Evolutionary conservation across 768 basidiomycete genomes (phyloP).

Genomic region (Phylloporus sp.): DNA sequence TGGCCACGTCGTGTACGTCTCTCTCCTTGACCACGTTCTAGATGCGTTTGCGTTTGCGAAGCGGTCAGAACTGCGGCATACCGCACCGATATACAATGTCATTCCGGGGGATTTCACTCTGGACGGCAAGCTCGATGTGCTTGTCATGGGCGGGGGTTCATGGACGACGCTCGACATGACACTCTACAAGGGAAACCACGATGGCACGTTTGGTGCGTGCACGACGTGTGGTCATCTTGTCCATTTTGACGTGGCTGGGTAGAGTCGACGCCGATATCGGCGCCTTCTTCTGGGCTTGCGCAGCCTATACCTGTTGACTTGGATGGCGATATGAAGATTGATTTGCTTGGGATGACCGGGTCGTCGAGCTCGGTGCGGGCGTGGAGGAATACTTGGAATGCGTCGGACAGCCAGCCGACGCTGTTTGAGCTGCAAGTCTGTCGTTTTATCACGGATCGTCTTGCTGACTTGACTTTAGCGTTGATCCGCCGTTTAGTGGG

Average conservation of each 20-base stretch:
- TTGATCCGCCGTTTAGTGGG: conserved; percentile 56
- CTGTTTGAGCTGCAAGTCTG: conserved; percentile 65
- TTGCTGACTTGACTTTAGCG: conserved; percentile 34
- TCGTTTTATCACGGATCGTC: background rate
- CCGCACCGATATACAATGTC: conserved; percentile 65
- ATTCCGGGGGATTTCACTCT: conserved; percentile 93
- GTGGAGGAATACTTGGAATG: conserved; percentile 82
- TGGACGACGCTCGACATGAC: conserved; percentile 57
- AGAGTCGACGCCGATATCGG: conserved; percentile 39
- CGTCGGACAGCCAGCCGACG: conserved; percentile 44
- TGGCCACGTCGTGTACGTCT: background rate
- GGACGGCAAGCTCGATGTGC: conserved; percentile 84
- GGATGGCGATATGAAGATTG: conserved; percentile 85
- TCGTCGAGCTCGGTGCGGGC: conserved; percentile 46
- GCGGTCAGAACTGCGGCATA: conserved; percentile 51
- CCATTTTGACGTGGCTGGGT: background rate
- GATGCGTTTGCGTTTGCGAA: conserved; percentile 56
- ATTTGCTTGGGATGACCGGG: conserved; percentile 67
- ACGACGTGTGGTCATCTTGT: background rate
- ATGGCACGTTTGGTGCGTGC: conserved; percentile 63
- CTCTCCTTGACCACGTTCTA: conserved; percentile 25
- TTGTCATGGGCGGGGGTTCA: conserved; percentile 73
- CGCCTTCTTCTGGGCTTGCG: conserved; percentile 61
- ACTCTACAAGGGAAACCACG: conserved; percentile 62
- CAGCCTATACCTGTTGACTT: conserved; percentile 88